These are phyloP conservation scores for Pneumocystis sp. DNA, from an alignment of 1,139 yeast genomes.

Conservation along the genomic window DNA sequence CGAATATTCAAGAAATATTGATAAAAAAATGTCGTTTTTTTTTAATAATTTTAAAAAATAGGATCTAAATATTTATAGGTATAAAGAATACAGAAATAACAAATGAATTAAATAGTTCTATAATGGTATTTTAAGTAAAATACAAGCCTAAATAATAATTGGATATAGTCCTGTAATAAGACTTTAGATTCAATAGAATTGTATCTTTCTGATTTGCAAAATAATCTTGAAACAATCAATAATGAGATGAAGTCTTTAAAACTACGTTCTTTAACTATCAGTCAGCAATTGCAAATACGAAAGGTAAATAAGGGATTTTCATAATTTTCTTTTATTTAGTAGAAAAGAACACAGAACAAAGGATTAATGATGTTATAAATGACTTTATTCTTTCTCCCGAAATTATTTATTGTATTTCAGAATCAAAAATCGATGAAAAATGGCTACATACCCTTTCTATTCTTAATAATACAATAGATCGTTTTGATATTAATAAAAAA, in stretches of 20 bases:
- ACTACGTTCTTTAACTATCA: neutral
- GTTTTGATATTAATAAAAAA: conserved; percentile 4
- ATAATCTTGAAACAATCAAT: neutral
- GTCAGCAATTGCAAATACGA: neutral
- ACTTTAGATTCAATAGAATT: neutral
- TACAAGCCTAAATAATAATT: neutral
- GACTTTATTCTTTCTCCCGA: conserved; percentile 18
- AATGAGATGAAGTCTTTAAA: neutral
- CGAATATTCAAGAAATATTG: neutral
- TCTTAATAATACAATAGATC: conserved; percentile 10
- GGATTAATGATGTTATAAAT: conserved; percentile 10
- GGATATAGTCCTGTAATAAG: neutral
- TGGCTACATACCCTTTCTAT: conserved; percentile 15
- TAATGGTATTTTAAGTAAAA: neutral
- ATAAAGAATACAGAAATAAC: neutral
- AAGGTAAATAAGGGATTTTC: neutral
- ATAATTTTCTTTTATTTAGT: neutral
- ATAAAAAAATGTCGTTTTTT: neutral
- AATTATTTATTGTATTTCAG: conserved; percentile 14
- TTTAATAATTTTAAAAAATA: neutral
- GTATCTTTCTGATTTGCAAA: neutral
- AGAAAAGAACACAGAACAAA: conserved; percentile 14
- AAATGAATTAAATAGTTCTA: neutral
- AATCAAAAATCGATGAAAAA: conserved; percentile 10
- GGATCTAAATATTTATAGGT: neutral